Conservation (phyloP, 2,329 filamentous ascomycete genomes). For the Mollisiaceae sp. region DNA sequence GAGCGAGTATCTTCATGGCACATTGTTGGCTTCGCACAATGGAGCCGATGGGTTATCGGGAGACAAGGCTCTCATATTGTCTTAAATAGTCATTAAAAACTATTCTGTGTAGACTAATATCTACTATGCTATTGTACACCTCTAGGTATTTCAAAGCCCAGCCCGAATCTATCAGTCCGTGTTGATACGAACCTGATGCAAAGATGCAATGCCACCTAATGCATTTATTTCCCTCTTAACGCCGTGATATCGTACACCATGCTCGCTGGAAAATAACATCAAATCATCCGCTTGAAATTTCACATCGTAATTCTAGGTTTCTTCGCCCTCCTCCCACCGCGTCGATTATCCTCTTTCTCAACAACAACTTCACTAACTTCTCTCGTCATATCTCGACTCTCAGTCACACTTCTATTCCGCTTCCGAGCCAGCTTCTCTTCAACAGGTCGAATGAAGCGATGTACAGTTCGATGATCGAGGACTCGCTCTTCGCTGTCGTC, state of each 20-base stretch:
- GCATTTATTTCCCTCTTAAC: background rate
- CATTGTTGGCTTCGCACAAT: too few relatives aligned
- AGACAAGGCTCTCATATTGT: slow-evolving; percentile 6
- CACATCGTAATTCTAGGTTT: slow-evolving; percentile 14
- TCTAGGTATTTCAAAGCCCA: slow-evolving; percentile 6
- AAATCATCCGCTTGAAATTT: slow-evolving; percentile 1
- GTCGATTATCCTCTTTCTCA: slow-evolving; percentile 12
- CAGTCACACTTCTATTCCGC: slow-evolving; percentile 30
- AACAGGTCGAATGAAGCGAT: slow-evolving; percentile 78
- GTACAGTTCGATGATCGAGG: slow-evolving; percentile 84
- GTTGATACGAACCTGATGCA: slow-evolving; percentile 22
- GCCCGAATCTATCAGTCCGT: slow-evolving; percentile 13
- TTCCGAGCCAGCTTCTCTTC: slow-evolving; percentile 57
- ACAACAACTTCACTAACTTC: slow-evolving; percentile 32
- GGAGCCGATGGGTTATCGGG: too few relatives aligned
- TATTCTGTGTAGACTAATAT: background rate
- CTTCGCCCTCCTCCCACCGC: slow-evolving; percentile 11
- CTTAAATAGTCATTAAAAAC: background rate
- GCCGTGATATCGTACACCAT: slow-evolving; percentile 11
- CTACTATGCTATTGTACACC: slow-evolving; percentile 3
- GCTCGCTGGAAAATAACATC: slow-evolving; percentile 10
- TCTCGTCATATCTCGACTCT: slow-evolving; percentile 32
- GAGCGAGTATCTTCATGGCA: too few relatives aligned
- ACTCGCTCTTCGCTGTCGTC: slow-evolving; percentile 70
- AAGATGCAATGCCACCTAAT: slow-evolving; percentile 4